Percentiles rank a stretch among this genome's conserved stretches.
These are phyloP conservation scores for Agrostemma githago DNA, from an alignment of 148 eudicot species.

Conservation along the genomic window DNA sequence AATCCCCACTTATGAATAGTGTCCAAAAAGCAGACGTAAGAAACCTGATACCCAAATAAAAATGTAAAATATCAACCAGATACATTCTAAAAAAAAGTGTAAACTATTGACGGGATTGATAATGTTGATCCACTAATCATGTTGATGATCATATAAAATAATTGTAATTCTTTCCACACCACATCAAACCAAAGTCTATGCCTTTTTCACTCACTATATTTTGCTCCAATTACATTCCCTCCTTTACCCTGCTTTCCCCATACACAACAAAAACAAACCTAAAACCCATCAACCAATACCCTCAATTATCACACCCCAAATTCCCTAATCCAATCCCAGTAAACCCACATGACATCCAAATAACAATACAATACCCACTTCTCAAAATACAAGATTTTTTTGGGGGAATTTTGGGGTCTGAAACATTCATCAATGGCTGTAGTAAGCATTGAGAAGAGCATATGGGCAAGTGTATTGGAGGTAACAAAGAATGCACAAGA, in stretches of 20 bases:
- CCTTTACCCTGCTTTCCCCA: not conserved
- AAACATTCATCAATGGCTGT: constrained; percentile 32
- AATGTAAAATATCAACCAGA: too few species aligned
- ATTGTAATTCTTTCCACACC: not conserved
- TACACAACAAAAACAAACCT: not conserved
- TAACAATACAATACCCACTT: not conserved
- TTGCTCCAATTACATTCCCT: constrained; percentile 1
- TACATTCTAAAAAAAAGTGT: too few species aligned
- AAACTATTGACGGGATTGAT: too few species aligned
- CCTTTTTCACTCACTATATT: not conserved
- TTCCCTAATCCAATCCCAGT: not conserved
- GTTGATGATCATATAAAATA: too few species aligned
- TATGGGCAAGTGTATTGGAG: constrained; percentile 59
- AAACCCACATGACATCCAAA: not conserved
- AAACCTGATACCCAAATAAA: too few species aligned
- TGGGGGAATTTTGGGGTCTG: not conserved
- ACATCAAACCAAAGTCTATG: not conserved
- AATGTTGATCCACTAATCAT: too few species aligned
- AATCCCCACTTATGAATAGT: too few species aligned
- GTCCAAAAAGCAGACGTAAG: too few species aligned
- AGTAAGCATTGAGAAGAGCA: constrained; percentile 14
- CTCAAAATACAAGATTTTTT: not conserved
- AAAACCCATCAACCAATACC: not conserved
- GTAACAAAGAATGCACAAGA: constrained; percentile 58
- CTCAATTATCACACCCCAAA: not conserved